Evolutionary conservation across 331 rosid species (phyloP).

Genomic region (Acacia concinna): DNA sequence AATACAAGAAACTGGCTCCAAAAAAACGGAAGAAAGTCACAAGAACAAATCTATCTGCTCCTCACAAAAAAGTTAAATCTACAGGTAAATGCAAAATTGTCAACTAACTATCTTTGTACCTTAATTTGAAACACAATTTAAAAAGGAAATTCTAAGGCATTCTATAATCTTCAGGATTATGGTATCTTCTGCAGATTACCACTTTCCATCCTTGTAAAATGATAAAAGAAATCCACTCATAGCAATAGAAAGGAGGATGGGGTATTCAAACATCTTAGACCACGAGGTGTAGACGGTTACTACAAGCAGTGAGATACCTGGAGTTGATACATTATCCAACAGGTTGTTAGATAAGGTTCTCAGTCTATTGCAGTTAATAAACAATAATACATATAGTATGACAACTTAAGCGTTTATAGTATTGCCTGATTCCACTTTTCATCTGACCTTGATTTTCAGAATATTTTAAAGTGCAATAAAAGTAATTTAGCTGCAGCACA

Average conservation of each 20-base stretch:
- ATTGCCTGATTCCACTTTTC: slow-evolving; percentile 4
- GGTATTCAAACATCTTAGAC: not conserved
- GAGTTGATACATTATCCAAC: not conserved
- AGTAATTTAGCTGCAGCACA: not conserved
- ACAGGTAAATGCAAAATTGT: not conserved
- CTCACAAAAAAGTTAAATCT: not conserved
- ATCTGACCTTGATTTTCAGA: not conserved
- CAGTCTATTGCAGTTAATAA: not conserved
- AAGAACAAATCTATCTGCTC: slow-evolving; percentile 5
- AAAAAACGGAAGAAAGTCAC: slow-evolving; percentile 6
- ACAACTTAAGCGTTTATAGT: not conserved
- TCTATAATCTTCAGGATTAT: not conserved
- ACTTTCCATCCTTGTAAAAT: not conserved
- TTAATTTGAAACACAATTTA: not conserved
- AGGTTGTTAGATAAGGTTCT: not conserved
- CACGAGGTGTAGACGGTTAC: not conserved
- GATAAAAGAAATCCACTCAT: not conserved
- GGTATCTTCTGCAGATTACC: not conserved
- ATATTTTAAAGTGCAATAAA: not conserved
- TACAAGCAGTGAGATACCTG: not conserved
- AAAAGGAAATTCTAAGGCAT: not conserved
- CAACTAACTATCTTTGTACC: not conserved
- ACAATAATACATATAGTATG: not conserved
- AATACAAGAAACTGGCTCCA: not conserved
- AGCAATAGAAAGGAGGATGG: not conserved